A percentile compares a stretch with the other conserved stretches of the same genome.
These are phyloP conservation scores for Phaeotremella fagi DNA, from an alignment of 768 basidiomycete species.

Conservation along the genomic window DNA sequence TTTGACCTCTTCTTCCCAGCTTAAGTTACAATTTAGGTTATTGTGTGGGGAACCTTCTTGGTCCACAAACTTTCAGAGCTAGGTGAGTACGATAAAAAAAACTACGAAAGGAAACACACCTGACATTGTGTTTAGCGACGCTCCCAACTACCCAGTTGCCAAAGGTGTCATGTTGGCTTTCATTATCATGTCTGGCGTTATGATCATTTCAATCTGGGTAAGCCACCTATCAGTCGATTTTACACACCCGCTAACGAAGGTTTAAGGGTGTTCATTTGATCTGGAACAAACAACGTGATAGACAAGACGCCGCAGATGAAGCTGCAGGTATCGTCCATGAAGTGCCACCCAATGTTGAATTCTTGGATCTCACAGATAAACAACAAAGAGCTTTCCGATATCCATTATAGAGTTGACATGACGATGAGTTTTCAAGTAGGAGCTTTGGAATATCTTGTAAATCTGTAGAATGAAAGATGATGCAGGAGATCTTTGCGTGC, in stretches of 20 bases:
- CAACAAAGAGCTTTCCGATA: conserved; percentile 18
- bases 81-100: background rate
- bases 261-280: conserved; percentile 1
- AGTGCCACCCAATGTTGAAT: conserved; percentile 12
- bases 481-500: no score
- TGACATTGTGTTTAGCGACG: background rate
- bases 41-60: background rate
- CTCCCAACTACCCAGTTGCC: background rate
- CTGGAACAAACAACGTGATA: conserved; percentile 10
- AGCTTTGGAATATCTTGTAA: no score
- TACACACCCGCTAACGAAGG: background rate
- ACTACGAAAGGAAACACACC: no score
- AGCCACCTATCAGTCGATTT: background rate
- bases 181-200: background rate
- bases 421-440: no score
- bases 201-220: background rate
- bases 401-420: background rate
- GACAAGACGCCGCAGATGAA: conserved; percentile 5
- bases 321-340: conserved; percentile 11
- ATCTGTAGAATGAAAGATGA: no score
- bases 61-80: background rate
- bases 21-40: background rate
- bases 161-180: conserved; percentile 10
- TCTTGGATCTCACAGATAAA: conserved; percentile 16
- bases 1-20: conserved; percentile 12